Evolutionary conservation across 148 eudicot species (phyloP).

Genomic region (Talinum fruticosum): DNA sequence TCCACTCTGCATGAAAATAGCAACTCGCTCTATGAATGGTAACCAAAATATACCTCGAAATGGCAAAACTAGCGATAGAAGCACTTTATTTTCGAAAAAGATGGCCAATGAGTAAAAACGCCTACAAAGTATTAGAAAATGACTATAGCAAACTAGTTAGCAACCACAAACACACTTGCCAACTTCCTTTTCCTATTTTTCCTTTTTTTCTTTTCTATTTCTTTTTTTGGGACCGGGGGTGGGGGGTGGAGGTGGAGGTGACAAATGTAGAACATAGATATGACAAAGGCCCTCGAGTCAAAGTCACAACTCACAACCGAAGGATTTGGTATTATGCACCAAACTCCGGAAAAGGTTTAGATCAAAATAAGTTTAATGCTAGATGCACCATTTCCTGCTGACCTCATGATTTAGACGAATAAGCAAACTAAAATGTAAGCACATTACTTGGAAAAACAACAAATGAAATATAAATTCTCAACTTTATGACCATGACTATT

Average conservation of each 20-base stretch:
- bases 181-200: background rate
- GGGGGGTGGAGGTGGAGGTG: too few relatives aligned
- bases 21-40: conserved; percentile 97
- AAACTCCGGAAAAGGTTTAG: background rate
- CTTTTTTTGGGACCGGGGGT: background rate
- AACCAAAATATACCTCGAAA: conserved; percentile 84
- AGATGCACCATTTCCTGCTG: background rate
- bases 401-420: background rate
- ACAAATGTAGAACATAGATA: conserved; percentile 9
- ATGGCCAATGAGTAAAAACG: conserved; percentile 2
- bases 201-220: background rate
- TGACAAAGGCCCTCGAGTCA: background rate
- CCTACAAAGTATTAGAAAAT: background rate
- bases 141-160: background rate
- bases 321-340: background rate
- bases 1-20: conserved; percentile 99
- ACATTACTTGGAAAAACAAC: background rate
- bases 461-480: background rate
- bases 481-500: background rate
- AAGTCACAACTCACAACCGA: background rate
- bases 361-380: conserved; percentile 1
- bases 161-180: background rate
- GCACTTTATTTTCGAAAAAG: conserved; percentile 27
- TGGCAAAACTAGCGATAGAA: conserved; percentile 32
- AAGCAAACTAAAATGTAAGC: background rate